Conservation (phyloP, 805 yeast species). For the Teunomyces tritomae region DNA sequence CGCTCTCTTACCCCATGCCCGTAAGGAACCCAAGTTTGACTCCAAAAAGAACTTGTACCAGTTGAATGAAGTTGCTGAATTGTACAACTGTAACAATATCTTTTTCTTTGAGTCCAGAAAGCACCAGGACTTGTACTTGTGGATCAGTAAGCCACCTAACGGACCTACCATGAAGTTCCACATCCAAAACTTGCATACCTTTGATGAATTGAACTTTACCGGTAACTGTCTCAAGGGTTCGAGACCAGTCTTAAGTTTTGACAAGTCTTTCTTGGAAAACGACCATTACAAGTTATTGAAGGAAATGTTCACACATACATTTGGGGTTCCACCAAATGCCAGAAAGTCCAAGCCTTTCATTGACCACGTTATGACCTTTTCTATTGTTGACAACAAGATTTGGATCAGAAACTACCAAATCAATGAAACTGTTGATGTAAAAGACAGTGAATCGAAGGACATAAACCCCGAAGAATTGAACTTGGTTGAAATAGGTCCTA, state of each 20-base stretch:
- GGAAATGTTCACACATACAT: constrained; percentile 73
- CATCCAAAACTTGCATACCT: constrained; percentile 91
- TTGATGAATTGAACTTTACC: constrained; percentile 93
- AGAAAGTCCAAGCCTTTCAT: constrained; percentile 91
- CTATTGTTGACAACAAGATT: constrained; percentile 87
- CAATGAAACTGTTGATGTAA: constrained; percentile 59
- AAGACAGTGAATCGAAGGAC: constrained; percentile 46
- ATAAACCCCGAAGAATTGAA: constrained; percentile 57
- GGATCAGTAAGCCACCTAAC: constrained; percentile 96
- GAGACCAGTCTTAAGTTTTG: constrained; percentile 90
- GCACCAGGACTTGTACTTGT: constrained; percentile 90
- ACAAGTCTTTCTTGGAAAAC: constrained; percentile 63
- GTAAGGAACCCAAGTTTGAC: constrained; percentile 95
- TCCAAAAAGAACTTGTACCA: constrained; percentile 85
- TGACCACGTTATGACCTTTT: constrained; percentile 92
- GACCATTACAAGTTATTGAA: constrained; percentile 71
- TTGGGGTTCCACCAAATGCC: constrained; percentile 94
- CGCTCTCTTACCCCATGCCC: constrained; percentile 83
- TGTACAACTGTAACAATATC: constrained; percentile 94
- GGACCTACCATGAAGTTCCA: constrained; percentile 96
- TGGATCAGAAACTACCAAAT: constrained; percentile 97
- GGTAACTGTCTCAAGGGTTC: constrained; percentile 96
- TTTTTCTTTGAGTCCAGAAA: constrained; percentile 94
- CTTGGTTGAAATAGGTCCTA: constrained; percentile 93
- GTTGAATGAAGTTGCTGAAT: constrained; percentile 92